Base-by-base conservation (phyloP, 371 early-diverging fungal genomes). In the Coemansia sp. region DNA sequence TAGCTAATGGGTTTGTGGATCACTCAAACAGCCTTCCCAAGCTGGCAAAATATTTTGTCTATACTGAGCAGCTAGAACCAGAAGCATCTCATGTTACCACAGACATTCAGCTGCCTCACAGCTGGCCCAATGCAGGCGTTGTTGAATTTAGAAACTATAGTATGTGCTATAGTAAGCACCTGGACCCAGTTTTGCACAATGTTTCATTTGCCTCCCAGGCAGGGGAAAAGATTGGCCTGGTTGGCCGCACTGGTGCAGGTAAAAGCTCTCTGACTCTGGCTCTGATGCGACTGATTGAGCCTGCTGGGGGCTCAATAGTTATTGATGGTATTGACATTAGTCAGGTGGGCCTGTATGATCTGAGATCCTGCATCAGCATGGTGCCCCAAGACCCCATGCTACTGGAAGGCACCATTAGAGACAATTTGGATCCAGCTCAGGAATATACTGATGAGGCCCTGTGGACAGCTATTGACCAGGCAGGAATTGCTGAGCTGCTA, bases 41-140 rank as follows among this genome's bases (percentile, higher is more conserved):
- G 12, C 62, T 69, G 6, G 50, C 68, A 69, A 88, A 95, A 51
- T 84, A 92, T 59, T 82, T 90, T 65, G 94, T 94, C 66, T 95
- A 95, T 64, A 81, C 86, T 53, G 92, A 95, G 55, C 90, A 92
- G 8, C 80, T 95, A 16, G 84, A 84, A 10, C 83, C 83, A 7
- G 98, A 98, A 67, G 91, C 88, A 45, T 88, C 84, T 41, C 85
- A 79, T 54, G 77, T 75, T 40, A 82, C 69, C 26, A 66, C 54
- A 59, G 81, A 63, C 38, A 80, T 51, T 56, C 63, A 59, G 55
- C 45, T 56, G 5, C 47, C 60, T 5, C 5, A 47, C 0, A 51
- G 59, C 0, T 77, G 71, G 79, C 79, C 79, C 2, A 14, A 14
- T 9, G 10, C 61, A n/a, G 79, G 78, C 3, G 35, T 12, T 3